Conservation (phyloP, 352 stramenopile species). For the Phytophthora sansomeana region DNA sequence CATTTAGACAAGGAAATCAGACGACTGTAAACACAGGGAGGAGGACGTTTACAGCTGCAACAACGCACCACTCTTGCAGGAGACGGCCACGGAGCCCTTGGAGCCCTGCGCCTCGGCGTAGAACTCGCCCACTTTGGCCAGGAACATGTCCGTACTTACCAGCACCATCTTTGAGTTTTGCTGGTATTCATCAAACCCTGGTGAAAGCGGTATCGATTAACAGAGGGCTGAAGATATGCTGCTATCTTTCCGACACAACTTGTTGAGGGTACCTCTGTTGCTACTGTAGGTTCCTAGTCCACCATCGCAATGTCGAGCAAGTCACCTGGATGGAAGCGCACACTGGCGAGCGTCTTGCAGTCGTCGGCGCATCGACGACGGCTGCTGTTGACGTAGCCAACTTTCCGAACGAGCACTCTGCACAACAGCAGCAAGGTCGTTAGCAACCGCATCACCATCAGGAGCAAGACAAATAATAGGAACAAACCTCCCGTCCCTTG, state of each 20-base stretch:
- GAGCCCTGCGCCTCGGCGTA: conserved; percentile 48
- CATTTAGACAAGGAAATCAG: conserved; percentile 9
- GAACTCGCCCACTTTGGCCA: conserved; percentile 64
- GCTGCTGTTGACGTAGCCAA: conserved; percentile 66
- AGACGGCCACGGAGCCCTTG: conserved; percentile 67
- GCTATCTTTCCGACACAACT: conserved; percentile 30
- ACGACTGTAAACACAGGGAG: background rate
- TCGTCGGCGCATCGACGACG: conserved; percentile 61
- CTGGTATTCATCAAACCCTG: conserved; percentile 14
- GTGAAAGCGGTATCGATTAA: conserved; percentile 26
- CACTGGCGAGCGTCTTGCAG: conserved; percentile 66
- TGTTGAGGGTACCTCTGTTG: conserved; percentile 2
- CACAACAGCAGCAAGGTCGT: conserved; percentile 6
- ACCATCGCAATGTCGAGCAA: conserved; percentile 71
- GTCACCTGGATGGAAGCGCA: conserved; percentile 73
- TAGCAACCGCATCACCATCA: conserved; percentile 6
- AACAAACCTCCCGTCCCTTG: conserved; percentile 55
- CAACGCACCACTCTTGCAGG: conserved; percentile 73
- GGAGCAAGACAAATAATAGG: background rate
- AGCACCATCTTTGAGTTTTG: conserved; percentile 48
- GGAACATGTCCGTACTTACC: conserved; percentile 70
- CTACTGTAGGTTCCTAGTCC: conserved; percentile 26
- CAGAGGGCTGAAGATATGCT: conserved; percentile 4
- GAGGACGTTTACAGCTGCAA: background rate
- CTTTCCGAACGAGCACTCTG: conserved; percentile 67